A percentile compares a stretch with the other conserved stretches of the same genome.
These are phyloP conservation scores for Pulicaria dysenterica DNA, from an alignment of 129 eudicot species.

Conservation along the genomic window DNA sequence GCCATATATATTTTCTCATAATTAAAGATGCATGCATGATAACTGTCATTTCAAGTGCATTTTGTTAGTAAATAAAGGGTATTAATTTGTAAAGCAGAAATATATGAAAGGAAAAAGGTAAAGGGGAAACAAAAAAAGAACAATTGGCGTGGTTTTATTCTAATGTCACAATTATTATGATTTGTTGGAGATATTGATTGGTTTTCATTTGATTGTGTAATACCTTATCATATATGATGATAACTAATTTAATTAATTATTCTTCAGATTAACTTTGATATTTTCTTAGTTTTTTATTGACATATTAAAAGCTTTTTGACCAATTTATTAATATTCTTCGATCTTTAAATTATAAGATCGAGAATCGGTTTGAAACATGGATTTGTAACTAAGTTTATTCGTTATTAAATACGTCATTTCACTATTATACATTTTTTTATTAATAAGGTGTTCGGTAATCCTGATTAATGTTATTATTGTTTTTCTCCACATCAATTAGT, in stretches of 20 bases:
- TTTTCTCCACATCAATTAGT: no score
- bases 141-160: conserved; percentile 38
- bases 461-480: no score
- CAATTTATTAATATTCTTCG: conserved; percentile 31
- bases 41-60: no score
- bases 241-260: conserved; percentile 14
- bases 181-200: conserved; percentile 42
- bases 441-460: no score
- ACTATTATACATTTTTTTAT: no score
- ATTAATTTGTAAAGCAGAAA: neutral
- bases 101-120: neutral
- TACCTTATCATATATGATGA: conserved; percentile 12
- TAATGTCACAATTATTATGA: conserved; percentile 35
- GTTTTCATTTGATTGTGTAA: conserved; percentile 24
- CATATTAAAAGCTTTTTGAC: conserved; percentile 18
- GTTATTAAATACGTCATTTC: neutral
- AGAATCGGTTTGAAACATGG: conserved; percentile 26
- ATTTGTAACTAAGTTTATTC: neutral
- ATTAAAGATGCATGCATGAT: no score
- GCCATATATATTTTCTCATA: no score
- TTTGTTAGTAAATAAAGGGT: neutral
- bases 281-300: conserved; percentile 16
- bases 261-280: conserved; percentile 30
- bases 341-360: conserved; percentile 11
- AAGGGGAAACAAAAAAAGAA: neutral